Percentiles rank a stretch among this genome's conserved stretches.
Conservation (phyloP, 129 eudicot genomes). For the Silybum marianum region DNA sequence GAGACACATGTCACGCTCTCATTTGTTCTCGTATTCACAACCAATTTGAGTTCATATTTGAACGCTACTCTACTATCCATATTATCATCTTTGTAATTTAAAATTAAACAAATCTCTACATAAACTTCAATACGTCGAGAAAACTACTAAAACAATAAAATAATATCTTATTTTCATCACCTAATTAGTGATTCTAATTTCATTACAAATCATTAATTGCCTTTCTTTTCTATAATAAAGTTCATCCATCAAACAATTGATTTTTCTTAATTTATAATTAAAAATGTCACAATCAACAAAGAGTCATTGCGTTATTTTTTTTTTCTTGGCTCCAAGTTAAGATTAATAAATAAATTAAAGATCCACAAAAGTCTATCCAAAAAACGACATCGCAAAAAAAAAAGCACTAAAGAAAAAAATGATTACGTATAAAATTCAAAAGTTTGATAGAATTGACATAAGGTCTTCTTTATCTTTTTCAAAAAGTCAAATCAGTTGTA, state of each 20-base stretch:
- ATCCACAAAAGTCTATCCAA: conserved; percentile 22
- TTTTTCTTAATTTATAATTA: not conserved
- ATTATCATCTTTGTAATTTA: no score
- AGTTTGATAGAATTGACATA: conserved; percentile 38
- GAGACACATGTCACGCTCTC: no score
- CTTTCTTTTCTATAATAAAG: not conserved
- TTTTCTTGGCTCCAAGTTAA: conserved; percentile 7
- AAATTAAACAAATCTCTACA: no score
- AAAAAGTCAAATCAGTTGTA: not conserved
- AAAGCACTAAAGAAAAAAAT: conserved; percentile 8
- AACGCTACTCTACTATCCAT: no score
- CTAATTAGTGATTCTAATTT: no score
- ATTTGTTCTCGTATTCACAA: no score
- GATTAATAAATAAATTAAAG: conserved; percentile 12
- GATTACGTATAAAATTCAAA: conserved; percentile 20
- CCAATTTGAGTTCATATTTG: no score
- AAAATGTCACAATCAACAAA: not conserved
- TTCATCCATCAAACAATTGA: not conserved
- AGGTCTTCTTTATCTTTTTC: conserved; percentile 16
- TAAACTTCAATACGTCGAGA: no score
- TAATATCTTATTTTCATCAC: no score
- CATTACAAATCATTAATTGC: not conserved
- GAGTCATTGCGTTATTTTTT: not conserved
- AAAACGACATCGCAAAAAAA: conserved; percentile 18
- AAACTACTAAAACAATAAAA: no score